Evolutionary conservation across 176 grass and related monocot species (phyloP).

Genomic region (Puya raimondii): DNA sequence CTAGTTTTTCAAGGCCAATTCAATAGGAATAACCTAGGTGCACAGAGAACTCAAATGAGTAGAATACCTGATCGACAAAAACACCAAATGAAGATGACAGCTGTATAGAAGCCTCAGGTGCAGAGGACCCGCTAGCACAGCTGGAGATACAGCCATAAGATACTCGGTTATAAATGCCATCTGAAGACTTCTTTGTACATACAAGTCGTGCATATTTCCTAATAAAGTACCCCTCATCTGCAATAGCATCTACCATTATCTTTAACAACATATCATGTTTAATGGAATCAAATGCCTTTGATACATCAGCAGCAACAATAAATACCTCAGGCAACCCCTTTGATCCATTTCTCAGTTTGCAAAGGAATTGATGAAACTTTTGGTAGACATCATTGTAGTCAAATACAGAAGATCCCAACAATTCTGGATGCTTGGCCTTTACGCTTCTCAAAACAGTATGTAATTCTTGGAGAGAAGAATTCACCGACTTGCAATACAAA

Average conservation of each 20-base stretch:
- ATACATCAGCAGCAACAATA: conserved; percentile 89
- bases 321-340: conserved; percentile 38
- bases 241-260: conserved; percentile 46
- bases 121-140: not conserved
- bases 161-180: conserved; percentile 27
- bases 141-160: conserved; percentile 40
- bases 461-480: conserved; percentile 39
- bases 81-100: conserved; percentile 43
- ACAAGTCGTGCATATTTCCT: conserved; percentile 47
- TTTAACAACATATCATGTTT: conserved; percentile 50
- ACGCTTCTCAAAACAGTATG: conserved; percentile 49
- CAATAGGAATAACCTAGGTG: not conserved
- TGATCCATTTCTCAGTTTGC: conserved; percentile 30
- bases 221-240: conserved; percentile 43
- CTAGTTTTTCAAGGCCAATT: not conserved
- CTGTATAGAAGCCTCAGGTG: conserved; percentile 44
- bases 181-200: conserved; percentile 29
- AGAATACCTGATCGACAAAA: conserved; percentile 73
- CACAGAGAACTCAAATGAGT: conserved; percentile 4
- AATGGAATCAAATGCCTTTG: conserved; percentile 80
- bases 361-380: conserved; percentile 51
- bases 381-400: conserved; percentile 63
- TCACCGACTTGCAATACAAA: conserved; percentile 23
- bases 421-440: conserved; percentile 54
- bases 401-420: conserved; percentile 88